Percentiles rank a stretch among this genome's conserved stretches.
Conservation (phyloP, 2,329 filamentous ascomycete genomes). For the Lojkania enalia region DNA sequence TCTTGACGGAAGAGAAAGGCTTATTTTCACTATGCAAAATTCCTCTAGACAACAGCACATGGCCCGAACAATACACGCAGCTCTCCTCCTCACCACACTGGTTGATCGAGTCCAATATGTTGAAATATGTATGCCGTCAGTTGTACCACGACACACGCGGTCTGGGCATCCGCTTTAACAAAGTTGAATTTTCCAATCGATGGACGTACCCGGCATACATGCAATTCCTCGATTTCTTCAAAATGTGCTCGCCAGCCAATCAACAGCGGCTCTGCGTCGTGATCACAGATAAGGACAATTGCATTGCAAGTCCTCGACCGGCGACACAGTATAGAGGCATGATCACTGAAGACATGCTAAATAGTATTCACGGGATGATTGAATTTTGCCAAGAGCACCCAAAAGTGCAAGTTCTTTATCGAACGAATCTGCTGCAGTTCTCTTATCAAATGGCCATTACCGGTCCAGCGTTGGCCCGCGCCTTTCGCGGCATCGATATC, state of each 20-base stretch:
- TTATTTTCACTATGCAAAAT: background rate
- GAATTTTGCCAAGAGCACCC: background rate
- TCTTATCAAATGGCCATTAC: too few relatives aligned
- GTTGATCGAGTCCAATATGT: background rate
- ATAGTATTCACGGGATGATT: background rate
- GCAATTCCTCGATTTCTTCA: too few relatives aligned
- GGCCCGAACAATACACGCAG: background rate
- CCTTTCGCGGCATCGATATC: background rate
- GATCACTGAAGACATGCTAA: background rate
- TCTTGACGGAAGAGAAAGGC: background rate
- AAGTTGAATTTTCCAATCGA: background rate
- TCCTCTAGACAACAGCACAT: background rate
- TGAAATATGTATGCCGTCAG: background rate
- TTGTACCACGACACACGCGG: background rate
- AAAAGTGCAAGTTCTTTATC: background rate
- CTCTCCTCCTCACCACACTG: background rate
- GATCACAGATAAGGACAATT: background rate
- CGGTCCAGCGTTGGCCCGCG: too few relatives aligned
- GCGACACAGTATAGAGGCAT: background rate
- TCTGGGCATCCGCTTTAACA: background rate
- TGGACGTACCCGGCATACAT: background rate
- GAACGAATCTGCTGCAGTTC: too few relatives aligned
- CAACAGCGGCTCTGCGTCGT: background rate
- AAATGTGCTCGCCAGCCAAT: too few relatives aligned
- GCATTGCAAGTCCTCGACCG: background rate